Base-by-base conservation (phyloP, 2,329 filamentous ascomycete species). In the Trichoderma koningii region DNA sequence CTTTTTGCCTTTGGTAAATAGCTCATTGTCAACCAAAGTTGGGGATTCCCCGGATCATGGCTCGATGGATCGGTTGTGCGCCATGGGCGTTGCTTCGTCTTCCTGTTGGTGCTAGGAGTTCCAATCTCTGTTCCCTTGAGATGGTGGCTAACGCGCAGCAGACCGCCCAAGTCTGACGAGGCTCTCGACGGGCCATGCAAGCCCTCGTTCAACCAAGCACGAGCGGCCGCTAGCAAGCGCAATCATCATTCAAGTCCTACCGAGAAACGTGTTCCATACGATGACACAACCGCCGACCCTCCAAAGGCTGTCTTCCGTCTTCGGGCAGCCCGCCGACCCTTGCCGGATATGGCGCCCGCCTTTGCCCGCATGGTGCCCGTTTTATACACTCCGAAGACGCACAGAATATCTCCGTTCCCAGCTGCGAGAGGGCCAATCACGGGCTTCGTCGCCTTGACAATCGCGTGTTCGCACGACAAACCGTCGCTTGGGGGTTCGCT, bases 291-390 rank as follows among this genome's bases (percentile, higher is more conserved):
- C 19, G 14, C 51, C 14, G 30, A 41, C 21, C 38, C 38, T 10
- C 30, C 21, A 23, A n/a, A 34, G 9, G 7, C 34, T 14, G 10
- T 19, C 45, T 53, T 38, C 34, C 34, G 10, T 38, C 38, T 44
- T 53, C 48, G 59, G 48, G 9, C 28, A 47, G 15, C 3, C 59
- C 59, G 50, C 59, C 50, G 59, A 28, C 7, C 59, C 23, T 53
- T 63, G 53, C 59, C 59, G 26, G 3, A 63, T 15, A 23, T n/a
- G 50, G 59, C 34, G 59, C 5, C 55, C 41, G 23, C 55, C 55
- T 57, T n/a, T 57, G 15, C 19, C 38, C n/a, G 19, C 26, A 14
- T 38, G 34, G 34, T 38, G 34, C 34, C 12, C 34, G 34, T 12
- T 14, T 38, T 38, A 38, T 12, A 38, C 34, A 38, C 34, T 38